These are phyloP conservation scores for Lolium multiflorum DNA, from an alignment of 176 grass and related monocot genomes.

Conservation along the genomic window DNA sequence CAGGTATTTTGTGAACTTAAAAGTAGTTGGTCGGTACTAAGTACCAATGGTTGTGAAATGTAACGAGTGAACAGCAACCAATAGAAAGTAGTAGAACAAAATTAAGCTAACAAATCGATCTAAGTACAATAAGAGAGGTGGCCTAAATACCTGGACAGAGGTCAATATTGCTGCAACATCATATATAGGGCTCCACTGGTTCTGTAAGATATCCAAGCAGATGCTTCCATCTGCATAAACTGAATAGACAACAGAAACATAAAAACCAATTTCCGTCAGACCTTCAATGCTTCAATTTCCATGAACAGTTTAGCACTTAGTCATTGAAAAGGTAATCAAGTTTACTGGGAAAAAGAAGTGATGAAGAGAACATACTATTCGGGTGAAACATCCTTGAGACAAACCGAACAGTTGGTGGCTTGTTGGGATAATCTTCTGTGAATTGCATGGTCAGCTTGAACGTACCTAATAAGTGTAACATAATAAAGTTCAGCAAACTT, in stretches of 20 bases:
- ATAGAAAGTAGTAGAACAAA: neutral
- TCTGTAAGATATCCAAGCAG: slow-evolving; percentile 96
- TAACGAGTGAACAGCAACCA: slow-evolving; percentile 1
- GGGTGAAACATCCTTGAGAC: slow-evolving; percentile 98
- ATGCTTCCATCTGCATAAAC: slow-evolving; percentile 98
- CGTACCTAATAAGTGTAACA: slow-evolving; percentile 59
- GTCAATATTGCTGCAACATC: slow-evolving; percentile 98
- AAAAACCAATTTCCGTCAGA: neutral
- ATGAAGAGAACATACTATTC: slow-evolving; percentile 68
- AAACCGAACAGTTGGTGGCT: slow-evolving; percentile 88
- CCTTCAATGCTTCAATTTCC: neutral
- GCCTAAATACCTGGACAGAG: slow-evolving; percentile 76
- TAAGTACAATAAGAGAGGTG: neutral
- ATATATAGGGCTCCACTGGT: slow-evolving; percentile 99
- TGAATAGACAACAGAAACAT: slow-evolving; percentile 19
- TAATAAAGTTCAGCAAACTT: slow-evolving; percentile 25
- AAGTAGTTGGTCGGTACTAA: neutral
- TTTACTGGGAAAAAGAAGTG: neutral
- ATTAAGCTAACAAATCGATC: neutral
- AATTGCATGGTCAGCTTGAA: slow-evolving; percentile 94
- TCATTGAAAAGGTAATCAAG: neutral
- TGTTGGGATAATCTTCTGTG: slow-evolving; percentile 97
- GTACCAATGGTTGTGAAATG: neutral
- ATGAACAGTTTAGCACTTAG: neutral
- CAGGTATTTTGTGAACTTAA: neutral